These are phyloP conservation scores for Amylostereum areolatum DNA, from an alignment of 1,284 basidiomycete genomes.

Conservation along the genomic window DNA sequence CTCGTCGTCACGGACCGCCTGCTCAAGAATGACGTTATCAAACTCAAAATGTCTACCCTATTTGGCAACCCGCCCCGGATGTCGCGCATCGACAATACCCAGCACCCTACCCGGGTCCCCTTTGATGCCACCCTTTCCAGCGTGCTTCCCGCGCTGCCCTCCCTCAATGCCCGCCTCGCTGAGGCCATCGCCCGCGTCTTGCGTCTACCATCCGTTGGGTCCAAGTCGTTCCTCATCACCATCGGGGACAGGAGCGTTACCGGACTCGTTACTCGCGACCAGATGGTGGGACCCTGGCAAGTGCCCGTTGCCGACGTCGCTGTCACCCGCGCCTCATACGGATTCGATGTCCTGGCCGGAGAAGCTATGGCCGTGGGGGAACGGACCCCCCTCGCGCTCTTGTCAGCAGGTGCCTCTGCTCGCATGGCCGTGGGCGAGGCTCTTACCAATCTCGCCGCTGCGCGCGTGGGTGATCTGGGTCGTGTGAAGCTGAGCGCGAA, in stretches of 20 bases:
- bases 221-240: constrained; percentile 97
- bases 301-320: constrained; percentile 97
- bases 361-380: constrained; percentile 99
- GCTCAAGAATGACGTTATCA: constrained; percentile 76
- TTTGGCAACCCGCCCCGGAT: constrained; percentile 97
- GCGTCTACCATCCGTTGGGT: constrained; percentile 87
- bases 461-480: constrained; percentile 66
- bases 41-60: constrained; percentile 90
- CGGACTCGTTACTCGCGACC: constrained; percentile 92
- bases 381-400: constrained; percentile 87
- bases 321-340: constrained; percentile 91
- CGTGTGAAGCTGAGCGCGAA: constrained; percentile 94
- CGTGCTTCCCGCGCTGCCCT: constrained; percentile 49
- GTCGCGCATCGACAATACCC: constrained; percentile 67
- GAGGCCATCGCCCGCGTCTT: constrained; percentile 79
- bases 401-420: constrained; percentile 85
- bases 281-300: constrained; percentile 99
- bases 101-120: constrained; percentile 38
- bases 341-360: constrained; percentile 78
- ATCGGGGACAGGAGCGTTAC: constrained; percentile 96
- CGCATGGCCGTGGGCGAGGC: constrained; percentile 96
- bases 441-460: constrained; percentile 87
- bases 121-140: constrained; percentile 73
- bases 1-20: constrained; percentile 89
- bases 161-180: constrained; percentile 40